phyloP scores from a whole-genome alignment of 2,329 filamentous ascomycete species.

The Clonostachys chloroleuca region DNA sequence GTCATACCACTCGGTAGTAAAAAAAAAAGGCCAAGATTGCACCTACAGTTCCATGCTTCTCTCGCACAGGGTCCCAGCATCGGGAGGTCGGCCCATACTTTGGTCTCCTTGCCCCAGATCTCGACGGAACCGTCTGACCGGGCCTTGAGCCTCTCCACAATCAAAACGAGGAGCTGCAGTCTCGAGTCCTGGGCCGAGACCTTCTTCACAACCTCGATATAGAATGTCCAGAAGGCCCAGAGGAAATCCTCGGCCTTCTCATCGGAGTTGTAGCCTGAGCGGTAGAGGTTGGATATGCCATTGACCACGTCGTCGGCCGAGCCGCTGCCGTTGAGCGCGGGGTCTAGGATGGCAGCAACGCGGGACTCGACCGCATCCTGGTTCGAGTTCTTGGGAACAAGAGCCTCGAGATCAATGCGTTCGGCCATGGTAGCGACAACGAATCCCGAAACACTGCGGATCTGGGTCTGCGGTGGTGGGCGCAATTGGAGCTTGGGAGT shows the following conservation, averaged over 20 bases:
- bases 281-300: slow-evolving; percentile 16
- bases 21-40: background rate
- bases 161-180: slow-evolving; percentile 12
- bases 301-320: slow-evolving; percentile 9
- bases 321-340: slow-evolving; percentile 10
- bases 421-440: background rate
- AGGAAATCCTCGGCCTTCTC: slow-evolving; percentile 15
- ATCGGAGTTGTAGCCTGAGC: slow-evolving; percentile 4
- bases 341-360: slow-evolving; percentile 13
- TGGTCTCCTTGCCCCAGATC: slow-evolving; percentile 16
- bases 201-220: slow-evolving; percentile 13
- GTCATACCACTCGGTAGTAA: background rate
- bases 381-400: background rate
- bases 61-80: slow-evolving; percentile 19
- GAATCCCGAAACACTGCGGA: too few relatives aligned
- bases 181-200: slow-evolving; percentile 17
- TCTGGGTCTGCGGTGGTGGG: too few relatives aligned
- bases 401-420: slow-evolving; percentile 1
- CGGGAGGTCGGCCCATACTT: slow-evolving; percentile 21
- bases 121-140: slow-evolving; percentile 12
- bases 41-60: slow-evolving; percentile 21
- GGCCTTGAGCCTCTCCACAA: slow-evolving; percentile 12
- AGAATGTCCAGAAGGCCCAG: slow-evolving; percentile 19
- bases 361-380: slow-evolving; percentile 6
- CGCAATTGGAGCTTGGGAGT: too few relatives aligned